Base-by-base conservation (phyloP, 306 rosid genomes). In the Malus sieversii region DNA sequence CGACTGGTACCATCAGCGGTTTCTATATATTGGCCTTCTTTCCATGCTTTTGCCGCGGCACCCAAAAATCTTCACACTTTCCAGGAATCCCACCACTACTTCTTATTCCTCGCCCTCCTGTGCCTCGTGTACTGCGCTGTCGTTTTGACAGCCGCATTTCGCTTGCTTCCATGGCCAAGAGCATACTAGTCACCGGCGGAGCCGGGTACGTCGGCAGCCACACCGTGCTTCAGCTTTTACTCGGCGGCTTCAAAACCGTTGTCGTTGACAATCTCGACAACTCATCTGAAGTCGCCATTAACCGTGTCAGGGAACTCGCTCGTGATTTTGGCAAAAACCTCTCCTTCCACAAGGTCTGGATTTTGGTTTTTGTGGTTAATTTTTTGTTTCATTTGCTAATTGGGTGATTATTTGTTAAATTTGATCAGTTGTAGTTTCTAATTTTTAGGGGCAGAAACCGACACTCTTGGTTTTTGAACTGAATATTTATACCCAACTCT, bases 191-290 rank as follows among this genome's bases (percentile, higher is more conserved):
- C 33, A 96, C 99, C 33, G 99, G 99, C 4, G 99, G 98, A 0
- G 99, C 97, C 86, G 98, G 99, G 51, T 96, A 96, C 79, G 92
- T 92, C 82, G 99, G 98, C 18, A 81, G 78, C 84, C 99, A 96
- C 79, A 92, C 99, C 40, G 98, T 92, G 63, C 91, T 96, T 20
- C 99, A 92, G 75, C 98, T 92, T 40, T 55, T 96, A 4, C 90
- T 89, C 69, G 97, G 87, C 8, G 98, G 97, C 20, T 92, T 85
- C 79, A 84, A 71, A 29, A 68, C 92, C 51, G 94, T 89, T 57
- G 88, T 96, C 18, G 87, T 96, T 60, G 99, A 96, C 61, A 92
- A 89, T 67, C 91, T 96, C 25, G 98, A 96, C 59, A 96, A 96
- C 83, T 85, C 99, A 46, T 92, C 96, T 1, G 85, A 87, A 57